phyloP scores from a whole-genome alignment of 192 early-diverging fungal genomes.

The Endogone sp. region DNA sequence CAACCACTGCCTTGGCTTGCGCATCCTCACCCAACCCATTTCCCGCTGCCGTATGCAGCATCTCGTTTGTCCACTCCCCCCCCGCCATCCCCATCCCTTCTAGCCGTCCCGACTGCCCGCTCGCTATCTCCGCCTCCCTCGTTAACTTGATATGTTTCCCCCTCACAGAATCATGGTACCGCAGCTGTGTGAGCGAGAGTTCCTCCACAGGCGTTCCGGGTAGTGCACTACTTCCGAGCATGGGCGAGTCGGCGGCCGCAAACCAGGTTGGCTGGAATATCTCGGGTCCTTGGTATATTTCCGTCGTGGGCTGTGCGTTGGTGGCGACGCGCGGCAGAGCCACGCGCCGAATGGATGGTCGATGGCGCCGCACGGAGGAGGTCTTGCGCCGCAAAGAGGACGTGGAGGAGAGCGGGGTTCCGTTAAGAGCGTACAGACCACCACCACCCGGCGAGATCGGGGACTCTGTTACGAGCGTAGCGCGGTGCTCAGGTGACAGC shows the following conservation, averaged over 20 bases:
- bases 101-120: background rate
- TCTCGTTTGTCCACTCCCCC: background rate
- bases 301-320: background rate
- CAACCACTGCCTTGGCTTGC: background rate
- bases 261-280: background rate
- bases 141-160: background rate
- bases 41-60: background rate
- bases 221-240: background rate
- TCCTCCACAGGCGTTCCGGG: background rate
- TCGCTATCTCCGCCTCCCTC: background rate
- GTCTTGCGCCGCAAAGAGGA: background rate
- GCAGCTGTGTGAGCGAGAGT: background rate
- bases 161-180: background rate
- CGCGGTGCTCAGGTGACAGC: background rate
- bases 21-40: background rate
- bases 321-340: background rate
- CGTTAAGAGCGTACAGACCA: background rate
- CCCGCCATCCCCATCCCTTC: background rate
- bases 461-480: background rate
- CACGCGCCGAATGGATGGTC: background rate
- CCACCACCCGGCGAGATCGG: too few relatives aligned
- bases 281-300: background rate
- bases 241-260: background rate
- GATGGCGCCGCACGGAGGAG: background rate
- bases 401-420: background rate